A percentile compares a stretch with the other conserved stretches of the same genome.
phyloP scores from a whole-genome alignment of 345 rosid species.

The Heritiera fomes region DNA sequence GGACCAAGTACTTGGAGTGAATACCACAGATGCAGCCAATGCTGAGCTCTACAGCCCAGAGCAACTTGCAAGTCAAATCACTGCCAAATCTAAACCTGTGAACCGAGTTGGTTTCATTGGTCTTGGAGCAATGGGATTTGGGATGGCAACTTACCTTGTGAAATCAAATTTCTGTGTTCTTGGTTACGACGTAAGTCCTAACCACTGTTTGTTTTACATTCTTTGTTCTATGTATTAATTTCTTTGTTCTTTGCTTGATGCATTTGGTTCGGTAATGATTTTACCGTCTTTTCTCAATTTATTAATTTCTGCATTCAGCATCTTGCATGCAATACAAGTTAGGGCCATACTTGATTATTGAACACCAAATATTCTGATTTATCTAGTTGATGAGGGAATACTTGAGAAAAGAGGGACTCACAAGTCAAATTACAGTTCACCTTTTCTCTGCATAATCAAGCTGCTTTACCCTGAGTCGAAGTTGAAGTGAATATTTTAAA shows the following conservation, averaged over 20 bases:
- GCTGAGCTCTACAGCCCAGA: constrained; percentile 71
- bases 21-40: constrained; percentile 60
- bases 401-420: not conserved
- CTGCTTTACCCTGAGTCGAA: not conserved
- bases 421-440: not conserved
- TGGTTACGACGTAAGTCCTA: constrained; percentile 82
- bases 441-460: not conserved
- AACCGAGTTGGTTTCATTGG: constrained; percentile 83
- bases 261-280: not conserved
- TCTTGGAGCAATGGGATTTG: constrained; percentile 99
- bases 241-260: constrained; percentile 5
- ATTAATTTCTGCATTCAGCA: constrained; percentile 9
- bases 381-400: not conserved
- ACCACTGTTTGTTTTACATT: not conserved
- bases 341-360: constrained; percentile 8
- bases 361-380: not conserved
- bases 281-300: not conserved
- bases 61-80: constrained; percentile 59
- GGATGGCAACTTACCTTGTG: constrained; percentile 87
- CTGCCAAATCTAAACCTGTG: constrained; percentile 53
- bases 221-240: constrained; percentile 5
- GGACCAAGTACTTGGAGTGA: constrained; percentile 65
- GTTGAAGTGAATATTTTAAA: not conserved
- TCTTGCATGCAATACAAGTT: not conserved
- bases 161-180: constrained; percentile 62